Evolutionary conservation across 164 flowering plant genomes (phyloP), one percentile per base, ranked within the genome.

Genomic region (Houttuynia cordata): DNA sequence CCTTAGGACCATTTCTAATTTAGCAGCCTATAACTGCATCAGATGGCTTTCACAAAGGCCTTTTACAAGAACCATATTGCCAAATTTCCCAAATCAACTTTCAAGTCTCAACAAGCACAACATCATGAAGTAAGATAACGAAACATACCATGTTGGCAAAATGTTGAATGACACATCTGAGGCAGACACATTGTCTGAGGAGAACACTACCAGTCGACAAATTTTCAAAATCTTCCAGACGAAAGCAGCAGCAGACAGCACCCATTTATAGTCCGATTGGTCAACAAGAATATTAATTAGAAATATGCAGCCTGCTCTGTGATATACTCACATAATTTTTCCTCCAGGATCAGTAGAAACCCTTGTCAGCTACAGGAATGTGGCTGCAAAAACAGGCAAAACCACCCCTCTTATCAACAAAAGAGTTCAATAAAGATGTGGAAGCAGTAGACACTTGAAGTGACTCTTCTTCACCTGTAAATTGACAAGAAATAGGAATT

Each of bases 241-340:
- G 81, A 70, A 87, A 61, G 61, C 98, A 92, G 78, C 93, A 83
- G 75, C 96, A 92, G 62, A 77, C 85, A 52, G 91, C 62, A 58
- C 93, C 98, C 98, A 91, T 91, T 49, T 47, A 15, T 30, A 17
- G 19, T 10, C 8, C 34, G 9, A 13, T 10, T 9, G 8, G 45
- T 14, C 19, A 24, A 34, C 24, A 13, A 15, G n/a, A 20, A 12
- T 10, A 7, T 15, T 0, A 23, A 17, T 7, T 15, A 22, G 15
- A 10, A 25, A 24, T 24, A 54, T 22, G 18, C 17, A 54, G 24
- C 4, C 17, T 25, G 17, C 34, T 22, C 15, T 24, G 20, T 20
- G 4, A 23, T 22, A 24, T 23, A 52, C 20, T n/a, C 4, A 52
- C 19, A 12, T 52, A 52, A n/a, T 5, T 19, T 23, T 52, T 5